These are phyloP conservation scores for Clonostachys byssicola DNA, from an alignment of 2,329 filamentous ascomycete genomes.

Conservation along the genomic window DNA sequence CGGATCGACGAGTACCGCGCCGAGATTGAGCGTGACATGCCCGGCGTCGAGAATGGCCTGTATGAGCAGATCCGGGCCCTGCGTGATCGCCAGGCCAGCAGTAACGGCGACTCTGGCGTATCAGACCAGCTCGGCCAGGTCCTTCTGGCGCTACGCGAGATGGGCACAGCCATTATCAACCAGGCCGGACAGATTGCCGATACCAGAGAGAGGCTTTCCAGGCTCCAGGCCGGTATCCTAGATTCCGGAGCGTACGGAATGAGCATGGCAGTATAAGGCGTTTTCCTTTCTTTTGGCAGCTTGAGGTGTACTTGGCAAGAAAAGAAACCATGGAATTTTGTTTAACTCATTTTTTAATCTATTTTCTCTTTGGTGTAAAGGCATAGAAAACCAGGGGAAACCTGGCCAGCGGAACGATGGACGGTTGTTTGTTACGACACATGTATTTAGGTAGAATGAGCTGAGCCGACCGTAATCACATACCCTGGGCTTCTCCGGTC, in stretches of 20 bases:
- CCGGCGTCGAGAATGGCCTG: slow-evolving; percentile 38
- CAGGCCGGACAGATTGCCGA: slow-evolving; percentile 37
- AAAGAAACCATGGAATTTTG: too few relatives aligned
- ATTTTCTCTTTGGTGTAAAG: too few relatives aligned
- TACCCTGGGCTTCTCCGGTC: too few relatives aligned
- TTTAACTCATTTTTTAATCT: too few relatives aligned
- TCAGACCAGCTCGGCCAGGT: slow-evolving; percentile 33
- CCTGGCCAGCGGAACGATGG: too few relatives aligned
- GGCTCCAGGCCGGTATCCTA: slow-evolving; percentile 33
- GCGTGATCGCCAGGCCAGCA: slow-evolving; percentile 16
- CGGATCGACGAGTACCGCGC: slow-evolving; percentile 37
- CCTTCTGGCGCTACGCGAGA: slow-evolving; percentile 29
- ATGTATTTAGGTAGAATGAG: too few relatives aligned
- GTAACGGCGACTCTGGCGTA: slow-evolving; percentile 16
- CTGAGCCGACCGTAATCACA: too few relatives aligned
- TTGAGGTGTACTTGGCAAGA: neutral
- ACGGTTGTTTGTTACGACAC: too few relatives aligned
- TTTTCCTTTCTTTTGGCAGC: neutral
- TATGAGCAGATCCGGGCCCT: slow-evolving; percentile 35
- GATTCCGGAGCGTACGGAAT: slow-evolving; percentile 27
- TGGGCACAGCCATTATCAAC: slow-evolving; percentile 31
- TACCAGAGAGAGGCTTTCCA: slow-evolving; percentile 32
- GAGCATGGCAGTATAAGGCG: slow-evolving; percentile 20
- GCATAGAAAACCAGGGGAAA: too few relatives aligned
- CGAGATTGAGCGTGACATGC: slow-evolving; percentile 42